Evolutionary conservation across 768 basidiomycete genomes (phyloP).

Genomic region (Suillus plorans): DNA sequence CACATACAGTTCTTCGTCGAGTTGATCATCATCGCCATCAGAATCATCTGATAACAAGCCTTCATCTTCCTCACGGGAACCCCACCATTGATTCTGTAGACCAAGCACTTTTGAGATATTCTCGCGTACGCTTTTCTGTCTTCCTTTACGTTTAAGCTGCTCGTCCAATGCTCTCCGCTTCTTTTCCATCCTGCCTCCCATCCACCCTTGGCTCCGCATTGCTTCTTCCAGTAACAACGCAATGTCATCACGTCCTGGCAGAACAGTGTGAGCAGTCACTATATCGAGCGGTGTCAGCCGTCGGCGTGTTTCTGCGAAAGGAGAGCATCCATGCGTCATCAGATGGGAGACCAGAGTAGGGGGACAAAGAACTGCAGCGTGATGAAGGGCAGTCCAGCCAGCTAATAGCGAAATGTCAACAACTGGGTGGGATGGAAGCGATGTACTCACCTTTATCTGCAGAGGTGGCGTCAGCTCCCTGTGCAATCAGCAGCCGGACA

Average conservation of each 20-base stretch:
- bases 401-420: slow-evolving; percentile 42
- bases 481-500: slow-evolving; percentile 73
- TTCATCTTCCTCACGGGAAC: slow-evolving; percentile 41
- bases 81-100: slow-evolving; percentile 67
- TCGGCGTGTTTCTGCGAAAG: slow-evolving; percentile 71
- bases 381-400: slow-evolving; percentile 94
- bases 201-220: slow-evolving; percentile 85
- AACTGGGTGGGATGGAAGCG: slow-evolving; percentile 1
- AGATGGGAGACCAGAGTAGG: slow-evolving; percentile 90
- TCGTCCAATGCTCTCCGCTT: slow-evolving; percentile 60
- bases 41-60: slow-evolving; percentile 44
- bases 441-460: slow-evolving; percentile 62
- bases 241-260: slow-evolving; percentile 83
- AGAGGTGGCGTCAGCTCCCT: slow-evolving; percentile 65
- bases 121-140: slow-evolving; percentile 56
- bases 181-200: slow-evolving; percentile 72
- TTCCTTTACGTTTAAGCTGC: slow-evolving; percentile 50
- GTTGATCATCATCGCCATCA: slow-evolving; percentile 52
- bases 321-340: slow-evolving; percentile 89
- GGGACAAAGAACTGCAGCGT: slow-evolving; percentile 85
- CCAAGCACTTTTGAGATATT: slow-evolving; percentile 57
- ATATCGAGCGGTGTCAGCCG: slow-evolving; percentile 89
- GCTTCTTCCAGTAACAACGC: slow-evolving; percentile 86
- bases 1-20: slow-evolving; percentile 51
- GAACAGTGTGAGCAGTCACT: slow-evolving; percentile 76